These are phyloP conservation scores for Mortierella alpina DNA, from an alignment of 192 early-diverging fungal species.

Conservation along the genomic window DNA sequence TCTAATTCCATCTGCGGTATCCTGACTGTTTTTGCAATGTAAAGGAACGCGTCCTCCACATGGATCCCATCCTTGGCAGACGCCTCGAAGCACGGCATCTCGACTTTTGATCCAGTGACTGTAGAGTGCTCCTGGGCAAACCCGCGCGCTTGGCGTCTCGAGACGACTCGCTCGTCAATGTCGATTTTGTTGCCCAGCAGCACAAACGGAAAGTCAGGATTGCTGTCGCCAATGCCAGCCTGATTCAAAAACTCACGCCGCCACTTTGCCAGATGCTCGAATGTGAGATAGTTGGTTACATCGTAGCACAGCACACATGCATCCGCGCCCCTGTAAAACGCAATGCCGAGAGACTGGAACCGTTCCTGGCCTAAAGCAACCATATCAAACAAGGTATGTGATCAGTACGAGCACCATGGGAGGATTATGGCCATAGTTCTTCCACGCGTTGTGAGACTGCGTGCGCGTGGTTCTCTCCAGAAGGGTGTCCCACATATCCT, in stretches of 20 bases:
- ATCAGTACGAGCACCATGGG: too few relatives aligned
- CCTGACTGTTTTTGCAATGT: slow-evolving; percentile 76
- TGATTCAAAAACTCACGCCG: slow-evolving; percentile 95
- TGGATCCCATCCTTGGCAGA: slow-evolving; percentile 96
- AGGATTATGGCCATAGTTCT: too few relatives aligned
- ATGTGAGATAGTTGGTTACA: slow-evolving; percentile 89
- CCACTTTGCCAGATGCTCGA: slow-evolving; percentile 95
- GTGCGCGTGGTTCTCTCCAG: too few relatives aligned
- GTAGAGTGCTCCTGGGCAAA: slow-evolving; percentile 75
- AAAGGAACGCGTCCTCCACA: slow-evolving; percentile 95
- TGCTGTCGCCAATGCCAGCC: slow-evolving; percentile 77
- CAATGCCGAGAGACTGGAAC: slow-evolving; percentile 95
- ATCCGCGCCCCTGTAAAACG: slow-evolving; percentile 98
- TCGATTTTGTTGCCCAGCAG: slow-evolving; percentile 99
- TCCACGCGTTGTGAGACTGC: too few relatives aligned
- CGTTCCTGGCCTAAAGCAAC: slow-evolving; percentile 84
- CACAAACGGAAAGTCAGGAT: slow-evolving; percentile 93
- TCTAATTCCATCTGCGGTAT: slow-evolving; percentile 65
- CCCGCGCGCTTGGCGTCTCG: slow-evolving; percentile 67
- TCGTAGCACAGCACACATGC: slow-evolving; percentile 97
- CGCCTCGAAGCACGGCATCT: slow-evolving; percentile 97
- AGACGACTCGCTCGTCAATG: slow-evolving; percentile 88
- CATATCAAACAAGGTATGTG: too few relatives aligned
- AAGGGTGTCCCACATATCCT: too few relatives aligned
- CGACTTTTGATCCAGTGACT: slow-evolving; percentile 85